Evolutionary conservation across 1,284 basidiomycete species (phyloP).

Genomic region (Trichosporon coremiiforme): DNA sequence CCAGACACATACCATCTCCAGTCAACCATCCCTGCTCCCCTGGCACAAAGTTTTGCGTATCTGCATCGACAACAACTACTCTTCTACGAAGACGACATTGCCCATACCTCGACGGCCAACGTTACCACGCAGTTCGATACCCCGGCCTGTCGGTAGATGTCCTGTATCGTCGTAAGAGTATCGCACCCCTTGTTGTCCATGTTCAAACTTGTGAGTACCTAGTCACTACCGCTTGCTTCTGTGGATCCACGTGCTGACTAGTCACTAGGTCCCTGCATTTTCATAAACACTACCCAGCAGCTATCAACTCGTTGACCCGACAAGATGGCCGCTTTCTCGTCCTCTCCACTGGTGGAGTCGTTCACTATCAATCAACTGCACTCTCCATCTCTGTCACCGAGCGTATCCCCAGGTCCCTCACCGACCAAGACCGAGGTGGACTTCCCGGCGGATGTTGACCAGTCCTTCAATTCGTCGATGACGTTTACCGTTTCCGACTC

Average conservation of each 20-base stretch:
- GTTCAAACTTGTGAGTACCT: conserved; percentile 15
- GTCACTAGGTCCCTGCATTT: conserved; percentile 17
- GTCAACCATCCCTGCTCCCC: conserved; percentile 12
- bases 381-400: conserved; percentile 30
- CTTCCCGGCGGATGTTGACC: conserved; percentile 53
- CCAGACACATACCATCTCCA: conserved; percentile 7
- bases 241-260: conserved; percentile 10
- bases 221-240: neutral
- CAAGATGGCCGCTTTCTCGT: conserved; percentile 48
- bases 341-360: conserved; percentile 49
- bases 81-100: conserved; percentile 6
- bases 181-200: conserved; percentile 3
- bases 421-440: conserved; percentile 52
- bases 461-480: conserved; percentile 56
- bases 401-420: conserved; percentile 39
- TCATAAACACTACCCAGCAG: neutral
- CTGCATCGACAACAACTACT: conserved; percentile 2
- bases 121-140: neutral
- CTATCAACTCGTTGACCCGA: conserved; percentile 9
- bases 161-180: conserved; percentile 1
- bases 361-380: conserved; percentile 42
- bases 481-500: conserved; percentile 44
- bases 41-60: conserved; percentile 13
- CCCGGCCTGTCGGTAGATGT: conserved; percentile 5
- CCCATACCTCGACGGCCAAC: neutral